These are phyloP conservation scores for Isoetes taiwanensis DNA, from an alignment of 75 land plant genomes.

Conservation along the genomic window DNA sequence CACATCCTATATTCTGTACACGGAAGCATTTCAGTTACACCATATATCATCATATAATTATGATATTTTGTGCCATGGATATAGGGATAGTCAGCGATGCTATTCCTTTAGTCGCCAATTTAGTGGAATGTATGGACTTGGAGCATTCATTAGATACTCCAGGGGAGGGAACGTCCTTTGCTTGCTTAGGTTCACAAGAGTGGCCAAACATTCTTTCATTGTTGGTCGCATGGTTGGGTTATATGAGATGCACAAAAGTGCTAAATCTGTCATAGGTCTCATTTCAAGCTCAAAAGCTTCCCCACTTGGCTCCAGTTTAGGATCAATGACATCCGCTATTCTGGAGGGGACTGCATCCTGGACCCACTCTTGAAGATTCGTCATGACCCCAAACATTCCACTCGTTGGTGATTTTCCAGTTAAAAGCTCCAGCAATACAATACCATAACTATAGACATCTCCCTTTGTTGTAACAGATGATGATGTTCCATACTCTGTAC, in stretches of 20 bases:
- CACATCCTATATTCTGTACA: no score
- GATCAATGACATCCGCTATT: background rate
- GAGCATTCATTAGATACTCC: background rate
- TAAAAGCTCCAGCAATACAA: background rate
- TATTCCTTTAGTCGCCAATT: no score
- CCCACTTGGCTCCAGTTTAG: background rate
- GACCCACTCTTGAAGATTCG: background rate
- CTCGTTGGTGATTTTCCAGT: slow-evolving; percentile 1
- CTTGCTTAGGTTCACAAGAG: background rate
- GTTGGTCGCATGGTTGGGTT: background rate
- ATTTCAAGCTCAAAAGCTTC: background rate
- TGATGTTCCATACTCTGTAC: background rate
- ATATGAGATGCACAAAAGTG: background rate
- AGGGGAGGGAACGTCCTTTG: background rate
- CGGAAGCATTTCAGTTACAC: no score
- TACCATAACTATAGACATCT: slow-evolving; percentile 1
- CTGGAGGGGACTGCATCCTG: background rate
- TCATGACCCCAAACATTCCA: background rate
- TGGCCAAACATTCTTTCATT: background rate
- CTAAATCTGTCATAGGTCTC: background rate
- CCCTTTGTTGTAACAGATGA: background rate
- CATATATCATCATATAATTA: no score
- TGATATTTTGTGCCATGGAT: no score
- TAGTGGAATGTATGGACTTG: slow-evolving; percentile 6
- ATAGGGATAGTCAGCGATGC: no score